These are phyloP conservation scores for Claviceps fusiformis DNA, from an alignment of 2,329 filamentous ascomycete species.

Conservation along the genomic window DNA sequence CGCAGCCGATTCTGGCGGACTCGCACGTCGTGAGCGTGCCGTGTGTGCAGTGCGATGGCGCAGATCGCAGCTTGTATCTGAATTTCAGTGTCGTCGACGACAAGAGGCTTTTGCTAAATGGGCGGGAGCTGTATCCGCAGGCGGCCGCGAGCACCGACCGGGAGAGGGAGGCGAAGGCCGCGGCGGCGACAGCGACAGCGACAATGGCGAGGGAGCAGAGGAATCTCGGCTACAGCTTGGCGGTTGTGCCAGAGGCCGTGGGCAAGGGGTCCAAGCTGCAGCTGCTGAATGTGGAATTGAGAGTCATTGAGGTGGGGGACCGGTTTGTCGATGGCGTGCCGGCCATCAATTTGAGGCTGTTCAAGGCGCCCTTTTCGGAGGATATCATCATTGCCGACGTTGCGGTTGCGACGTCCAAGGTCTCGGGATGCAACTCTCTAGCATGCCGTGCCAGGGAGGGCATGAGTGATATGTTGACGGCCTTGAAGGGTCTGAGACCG, in stretches of 20 bases:
- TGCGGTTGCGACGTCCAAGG: slow-evolving; percentile 20
- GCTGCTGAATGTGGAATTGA: slow-evolving; percentile 39
- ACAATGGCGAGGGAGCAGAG: slow-evolving; percentile 17
- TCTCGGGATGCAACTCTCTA: slow-evolving; percentile 29
- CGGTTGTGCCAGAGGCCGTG: slow-evolving; percentile 27
- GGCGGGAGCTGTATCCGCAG: slow-evolving; percentile 44
- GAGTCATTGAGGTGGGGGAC: slow-evolving; percentile 46
- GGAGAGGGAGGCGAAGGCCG: slow-evolving; percentile 6
- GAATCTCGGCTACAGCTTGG: slow-evolving; percentile 35
- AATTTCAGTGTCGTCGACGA: slow-evolving; percentile 37
- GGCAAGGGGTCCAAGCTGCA: slow-evolving; percentile 38
- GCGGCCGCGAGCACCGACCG: slow-evolving; percentile 32
- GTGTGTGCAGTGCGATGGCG: slow-evolving; percentile 40
- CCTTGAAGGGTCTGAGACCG: slow-evolving; percentile 13
- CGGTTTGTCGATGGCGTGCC: slow-evolving; percentile 41
- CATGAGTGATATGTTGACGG: slow-evolving; percentile 15
- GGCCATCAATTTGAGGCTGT: slow-evolving; percentile 43
- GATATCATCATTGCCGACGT: slow-evolving; percentile 41
- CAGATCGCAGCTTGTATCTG: slow-evolving; percentile 33
- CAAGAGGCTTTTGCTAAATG: slow-evolving; percentile 43
- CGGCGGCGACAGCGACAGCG: no score
- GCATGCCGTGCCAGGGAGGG: slow-evolving; percentile 35
- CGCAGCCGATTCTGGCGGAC: slow-evolving; percentile 20
- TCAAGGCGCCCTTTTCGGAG: slow-evolving; percentile 39
- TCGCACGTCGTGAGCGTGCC: slow-evolving; percentile 32